phyloP scores from a whole-genome alignment of 1,284 basidiomycete genomes.

The Cryptococcus hybrid region DNA sequence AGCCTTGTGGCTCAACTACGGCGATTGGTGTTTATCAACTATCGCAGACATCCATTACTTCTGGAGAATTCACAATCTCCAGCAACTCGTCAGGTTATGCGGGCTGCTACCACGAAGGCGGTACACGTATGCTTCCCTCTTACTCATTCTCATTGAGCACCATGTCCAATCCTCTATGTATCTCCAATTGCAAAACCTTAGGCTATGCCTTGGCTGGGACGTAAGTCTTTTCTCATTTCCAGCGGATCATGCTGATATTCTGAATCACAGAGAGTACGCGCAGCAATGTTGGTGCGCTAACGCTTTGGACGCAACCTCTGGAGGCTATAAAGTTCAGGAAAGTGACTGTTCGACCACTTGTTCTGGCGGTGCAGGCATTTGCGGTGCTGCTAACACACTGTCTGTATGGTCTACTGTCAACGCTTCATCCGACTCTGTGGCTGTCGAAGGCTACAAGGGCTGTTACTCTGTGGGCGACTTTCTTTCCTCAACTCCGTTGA shows the following conservation, averaged over 20 bases:
- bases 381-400: constrained; percentile 15
- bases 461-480: constrained; percentile 20
- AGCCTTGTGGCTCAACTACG: constrained; percentile 12
- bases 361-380: constrained; percentile 17
- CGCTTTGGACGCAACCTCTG: constrained; percentile 8
- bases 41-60: constrained; percentile 8
- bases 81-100: constrained; percentile 19
- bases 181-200: constrained; percentile 13
- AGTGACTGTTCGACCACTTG: constrained; percentile 20
- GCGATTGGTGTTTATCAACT: constrained; percentile 15
- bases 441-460: constrained; percentile 20
- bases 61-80: constrained; percentile 8
- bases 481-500: background rate
- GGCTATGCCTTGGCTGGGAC: constrained; percentile 22
- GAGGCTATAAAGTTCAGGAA: constrained; percentile 8
- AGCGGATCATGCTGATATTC: background rate
- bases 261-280: constrained; percentile 12
- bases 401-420: constrained; percentile 2
- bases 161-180: constrained; percentile 17
- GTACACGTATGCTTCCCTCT: constrained; percentile 9
- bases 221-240: background rate
- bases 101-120: constrained; percentile 23
- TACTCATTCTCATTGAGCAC: constrained; percentile 5
- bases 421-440: constrained; percentile 1
- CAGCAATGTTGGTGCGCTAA: constrained; percentile 22